A percentile compares a stretch with the other conserved stretches of the same genome.
Conservation (phyloP, 805 yeast species). For the Priceomyces medius region DNA sequence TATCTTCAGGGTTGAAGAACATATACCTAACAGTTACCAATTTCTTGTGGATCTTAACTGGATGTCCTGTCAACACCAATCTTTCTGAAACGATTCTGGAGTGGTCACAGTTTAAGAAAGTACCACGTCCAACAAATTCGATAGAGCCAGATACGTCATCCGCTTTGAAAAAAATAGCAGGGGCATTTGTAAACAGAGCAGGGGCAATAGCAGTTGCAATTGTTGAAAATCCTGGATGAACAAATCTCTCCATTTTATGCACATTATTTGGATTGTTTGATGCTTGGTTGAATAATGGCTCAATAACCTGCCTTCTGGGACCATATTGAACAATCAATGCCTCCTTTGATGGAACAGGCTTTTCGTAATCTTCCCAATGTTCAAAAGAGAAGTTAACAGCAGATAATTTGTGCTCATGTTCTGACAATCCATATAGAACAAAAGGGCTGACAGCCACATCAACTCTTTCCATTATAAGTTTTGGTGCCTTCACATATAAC, state of each 20-base stretch:
- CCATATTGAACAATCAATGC: slow-evolving; percentile 87
- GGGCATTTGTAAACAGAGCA: slow-evolving; percentile 76
- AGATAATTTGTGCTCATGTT: slow-evolving; percentile 84
- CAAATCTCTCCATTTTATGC: slow-evolving; percentile 78
- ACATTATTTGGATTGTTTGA: slow-evolving; percentile 80
- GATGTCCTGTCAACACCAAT: slow-evolving; percentile 87
- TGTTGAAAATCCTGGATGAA: slow-evolving; percentile 67
- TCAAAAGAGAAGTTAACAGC: slow-evolving; percentile 79
- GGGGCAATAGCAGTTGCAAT: slow-evolving; percentile 91
- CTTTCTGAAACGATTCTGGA: slow-evolving; percentile 84
- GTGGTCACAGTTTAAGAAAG: slow-evolving; percentile 83
- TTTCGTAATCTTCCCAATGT: slow-evolving; percentile 86
- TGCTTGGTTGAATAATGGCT: slow-evolving; percentile 81
- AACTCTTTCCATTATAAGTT: slow-evolving; percentile 40
- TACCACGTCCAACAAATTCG: slow-evolving; percentile 84
- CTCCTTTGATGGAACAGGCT: slow-evolving; percentile 83
- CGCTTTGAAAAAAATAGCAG: slow-evolving; percentile 77
- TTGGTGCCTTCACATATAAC: slow-evolving; percentile 60
- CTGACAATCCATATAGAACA: slow-evolving; percentile 68
- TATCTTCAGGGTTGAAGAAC: slow-evolving; percentile 92
- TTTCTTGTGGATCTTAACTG: slow-evolving; percentile 89
- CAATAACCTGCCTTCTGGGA: slow-evolving; percentile 77
- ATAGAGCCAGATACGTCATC: slow-evolving; percentile 47
- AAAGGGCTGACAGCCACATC: slow-evolving; percentile 50
- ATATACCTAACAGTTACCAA: slow-evolving; percentile 92